Base-by-base conservation (phyloP, 2,329 filamentous ascomycete genomes). In the Pseudogymnoascus sp. region DNA sequence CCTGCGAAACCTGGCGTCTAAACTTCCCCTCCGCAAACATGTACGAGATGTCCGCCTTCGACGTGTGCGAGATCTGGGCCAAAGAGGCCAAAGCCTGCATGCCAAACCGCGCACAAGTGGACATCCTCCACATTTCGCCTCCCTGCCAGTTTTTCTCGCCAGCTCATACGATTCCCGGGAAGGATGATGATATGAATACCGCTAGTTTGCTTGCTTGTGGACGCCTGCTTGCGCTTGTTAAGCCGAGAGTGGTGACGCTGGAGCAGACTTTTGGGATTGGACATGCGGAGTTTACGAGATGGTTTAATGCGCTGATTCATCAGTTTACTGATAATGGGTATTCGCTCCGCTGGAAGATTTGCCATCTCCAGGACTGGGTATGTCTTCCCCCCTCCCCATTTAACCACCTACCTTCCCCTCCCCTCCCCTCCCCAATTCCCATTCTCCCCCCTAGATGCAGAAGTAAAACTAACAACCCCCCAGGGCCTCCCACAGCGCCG, bases 71-170 rank as follows among this genome's bases (percentile, higher is more conserved):
- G 0, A 47, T 61, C 0, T 47, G 42, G 42, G 42, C 18, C 42
- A 6, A 14, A 2, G 42, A 47, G 14, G 64, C 64, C 7, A 64
- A 69, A 4, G 14, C 35, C 25, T 53, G 59, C 4, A 35, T 61
- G 4, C n/a, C 18, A 2, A 23, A 28, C 11, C 56, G 1, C 8
- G 38, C 60, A 12, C 70, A 73, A 2, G 66, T 79, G 7, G 90
- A 94, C 67, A 76, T 93, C 1, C 75, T 90, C 0, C 91, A 95
- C 66, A 74, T 92, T 0, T 91, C 88, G 0, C 90, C 89, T 0
- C 90, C 91, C 0, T 95, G 91, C 63, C 89, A 93, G 67, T 84
- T 82, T 1, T 92, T 87, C 72, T 92, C 89, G 0, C 84, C 85
- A 0, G 88, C 86, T 0, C 87, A 95, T 64, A 92, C 89, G 0